Evolutionary conservation across 768 basidiomycete genomes (phyloP).

Genomic region (Rhizopogon rudus): DNA sequence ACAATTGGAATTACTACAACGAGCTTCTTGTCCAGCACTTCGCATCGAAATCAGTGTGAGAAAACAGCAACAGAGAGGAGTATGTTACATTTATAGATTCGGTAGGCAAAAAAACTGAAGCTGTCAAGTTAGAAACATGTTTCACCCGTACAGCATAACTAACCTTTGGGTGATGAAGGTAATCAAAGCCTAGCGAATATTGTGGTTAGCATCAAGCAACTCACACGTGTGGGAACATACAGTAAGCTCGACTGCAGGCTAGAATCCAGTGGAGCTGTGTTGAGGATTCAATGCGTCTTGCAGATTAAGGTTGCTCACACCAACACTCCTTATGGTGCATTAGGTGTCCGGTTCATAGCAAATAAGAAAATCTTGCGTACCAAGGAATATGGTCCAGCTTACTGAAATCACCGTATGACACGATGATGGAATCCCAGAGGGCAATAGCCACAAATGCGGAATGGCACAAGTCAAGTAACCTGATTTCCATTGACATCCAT

Average conservation of each 20-base stretch:
- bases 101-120: conserved; percentile 17
- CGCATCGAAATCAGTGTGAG: background rate
- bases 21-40: conserved; percentile 11
- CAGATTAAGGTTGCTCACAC: conserved; percentile 8
- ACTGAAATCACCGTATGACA: conserved; percentile 9
- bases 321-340: conserved; percentile 16
- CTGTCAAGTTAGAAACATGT: background rate
- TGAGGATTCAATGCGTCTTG: background rate
- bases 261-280: background rate
- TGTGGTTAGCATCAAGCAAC: background rate
- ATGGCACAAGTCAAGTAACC: conserved; percentile 19
- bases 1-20: conserved; percentile 15
- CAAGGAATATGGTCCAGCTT: conserved; percentile 14
- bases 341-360: background rate
- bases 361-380: conserved; percentile 3
- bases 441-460: conserved; percentile 15
- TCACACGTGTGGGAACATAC: conserved; percentile 3
- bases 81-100: conserved; percentile 19
- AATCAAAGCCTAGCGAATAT: conserved; percentile 17
- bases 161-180: conserved; percentile 20
- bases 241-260: conserved; percentile 18
- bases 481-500: background rate
- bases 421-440: conserved; percentile 19
- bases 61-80: background rate
- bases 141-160: background rate